Percentiles rank a stretch among this genome's conserved stretches.
These are phyloP conservation scores for Auricularia sp. DNA, from an alignment of 768 basidiomycete genomes.

Conservation along the genomic window DNA sequence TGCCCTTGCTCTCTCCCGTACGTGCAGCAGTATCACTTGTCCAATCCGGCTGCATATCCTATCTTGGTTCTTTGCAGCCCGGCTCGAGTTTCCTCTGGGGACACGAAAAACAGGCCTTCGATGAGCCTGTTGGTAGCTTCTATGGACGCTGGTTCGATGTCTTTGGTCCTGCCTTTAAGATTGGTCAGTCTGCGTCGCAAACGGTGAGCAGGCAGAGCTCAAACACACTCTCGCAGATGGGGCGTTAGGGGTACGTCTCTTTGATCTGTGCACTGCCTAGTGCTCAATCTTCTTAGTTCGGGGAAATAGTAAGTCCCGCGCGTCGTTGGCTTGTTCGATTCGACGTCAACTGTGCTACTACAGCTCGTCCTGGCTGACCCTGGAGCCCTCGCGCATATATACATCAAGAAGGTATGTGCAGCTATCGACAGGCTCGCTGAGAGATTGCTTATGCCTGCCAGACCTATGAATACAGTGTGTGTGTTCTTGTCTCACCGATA, in stretches of 20 bases:
- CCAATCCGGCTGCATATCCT: background rate
- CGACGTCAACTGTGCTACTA: background rate
- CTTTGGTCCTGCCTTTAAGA: slow-evolving; percentile 11
- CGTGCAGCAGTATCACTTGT: background rate
- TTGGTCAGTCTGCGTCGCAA: slow-evolving; percentile 4
- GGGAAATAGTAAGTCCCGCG: slow-evolving; percentile 1
- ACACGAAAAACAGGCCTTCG: slow-evolving; percentile 10
- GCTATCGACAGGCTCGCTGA: background rate
- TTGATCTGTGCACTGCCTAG: background rate
- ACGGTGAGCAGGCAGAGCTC: background rate
- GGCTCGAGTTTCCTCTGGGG: slow-evolving; percentile 13
- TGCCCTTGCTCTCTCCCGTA: background rate
- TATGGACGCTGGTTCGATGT: slow-evolving; percentile 8
- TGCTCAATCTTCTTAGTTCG: background rate
- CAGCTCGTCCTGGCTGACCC: slow-evolving; percentile 16
- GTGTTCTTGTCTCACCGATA: background rate
- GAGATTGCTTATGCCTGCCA: background rate
- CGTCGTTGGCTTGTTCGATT: background rate
- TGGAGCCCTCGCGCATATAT: slow-evolving; percentile 13
- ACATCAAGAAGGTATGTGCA: slow-evolving; percentile 1
- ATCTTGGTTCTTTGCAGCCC: background rate
- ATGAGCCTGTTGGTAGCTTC: slow-evolving; percentile 5
- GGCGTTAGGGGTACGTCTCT: slow-evolving; percentile 6
- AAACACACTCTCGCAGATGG: background rate
- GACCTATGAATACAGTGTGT: slow-evolving; percentile 12